Evolutionary conservation across 1,284 basidiomycete species (phyloP), one percentile per base, ranked within the genome.

Genomic region (Cystobasidium sp.): DNA sequence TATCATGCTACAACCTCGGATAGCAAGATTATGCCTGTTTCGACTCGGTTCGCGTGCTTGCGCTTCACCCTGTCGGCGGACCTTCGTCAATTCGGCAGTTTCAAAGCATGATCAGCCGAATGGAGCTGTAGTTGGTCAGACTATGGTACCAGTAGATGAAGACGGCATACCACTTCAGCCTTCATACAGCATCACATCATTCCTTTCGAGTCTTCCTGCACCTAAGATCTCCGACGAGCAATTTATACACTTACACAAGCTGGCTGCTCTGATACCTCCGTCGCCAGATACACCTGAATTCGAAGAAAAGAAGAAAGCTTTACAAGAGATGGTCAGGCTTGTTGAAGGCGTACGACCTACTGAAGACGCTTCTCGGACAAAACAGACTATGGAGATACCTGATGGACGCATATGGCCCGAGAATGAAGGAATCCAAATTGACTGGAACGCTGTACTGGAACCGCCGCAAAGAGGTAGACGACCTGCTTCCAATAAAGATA

Each of bases 351-450:
- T 73, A 41, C 47, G 31, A 22, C 46, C 59, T 59, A n/a, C 43
- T 51, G 22, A 6, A 47, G 31, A 31, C 31, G 31, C 31, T 31
- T 1, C 31, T 44, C n/a, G 52, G 22, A 44, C 47, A 1, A 52
- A 5, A 14, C 10, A 18, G 22, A 9, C 37, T 18, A 37, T 18
- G 41, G 20, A 53, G 24, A 66, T 73, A n/a, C 70, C 70, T 5
- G 70, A 66, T 41, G 70, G 62, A n/a, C 20, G 70, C 12, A 73
- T 73, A 18, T 73, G 70, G 70, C 70, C 70, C 8, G 52, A 73
- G 49, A 44, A 52, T 22, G 51, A 73, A 58, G 70, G 70, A 14
- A 73, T 73, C 5, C 37, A 65, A 12, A 18, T 73, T 14, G 70
- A 73, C 46, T 65, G 63, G 63, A 41, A 73, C 1, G 47, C 14